Conservation (phyloP, 1,284 basidiomycete genomes). For the Gomphus bonarii region DNA sequence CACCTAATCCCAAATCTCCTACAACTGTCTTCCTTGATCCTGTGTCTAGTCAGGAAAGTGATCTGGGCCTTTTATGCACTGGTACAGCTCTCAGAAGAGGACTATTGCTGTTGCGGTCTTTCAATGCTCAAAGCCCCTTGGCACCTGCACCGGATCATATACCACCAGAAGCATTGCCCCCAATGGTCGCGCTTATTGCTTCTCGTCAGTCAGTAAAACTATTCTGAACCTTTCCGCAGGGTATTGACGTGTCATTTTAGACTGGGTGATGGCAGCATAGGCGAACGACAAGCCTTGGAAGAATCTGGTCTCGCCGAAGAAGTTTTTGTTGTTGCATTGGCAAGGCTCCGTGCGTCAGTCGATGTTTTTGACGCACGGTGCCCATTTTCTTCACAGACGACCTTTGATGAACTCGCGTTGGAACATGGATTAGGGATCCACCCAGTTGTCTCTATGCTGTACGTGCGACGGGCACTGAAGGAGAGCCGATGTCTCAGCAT, state of each 20-base stretch:
- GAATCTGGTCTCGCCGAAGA: not conserved
- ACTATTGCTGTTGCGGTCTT: constrained; percentile 3
- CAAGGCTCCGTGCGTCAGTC: not conserved
- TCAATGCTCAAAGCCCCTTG: not conserved
- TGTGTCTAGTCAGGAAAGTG: not conserved
- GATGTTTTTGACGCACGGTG: not conserved
- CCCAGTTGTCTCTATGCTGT: constrained; percentile 1
- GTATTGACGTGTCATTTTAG: not conserved
- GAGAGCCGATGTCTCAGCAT: constrained; percentile 3
- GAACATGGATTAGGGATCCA: constrained; percentile 7
- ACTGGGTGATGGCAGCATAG: not conserved
- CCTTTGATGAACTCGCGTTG: constrained; percentile 7
- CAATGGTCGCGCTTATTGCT: not conserved
- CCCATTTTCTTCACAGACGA: not conserved
- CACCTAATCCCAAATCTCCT: not conserved
- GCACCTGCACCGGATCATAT: not conserved
- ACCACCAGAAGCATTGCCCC: not conserved
- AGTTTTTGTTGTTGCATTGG: not conserved
- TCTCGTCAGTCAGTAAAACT: constrained; percentile 1
- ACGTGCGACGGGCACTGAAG: not conserved
- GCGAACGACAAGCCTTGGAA: not conserved
- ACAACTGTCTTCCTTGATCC: not conserved
- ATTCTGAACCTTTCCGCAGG: not conserved
- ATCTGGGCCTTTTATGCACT: not conserved
- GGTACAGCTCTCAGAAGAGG: not conserved